Evolutionary conservation across 108 stramenopile species (phyloP), one percentile per base, ranked within the genome.

Genomic region (Cylindrotheca closterium): DNA sequence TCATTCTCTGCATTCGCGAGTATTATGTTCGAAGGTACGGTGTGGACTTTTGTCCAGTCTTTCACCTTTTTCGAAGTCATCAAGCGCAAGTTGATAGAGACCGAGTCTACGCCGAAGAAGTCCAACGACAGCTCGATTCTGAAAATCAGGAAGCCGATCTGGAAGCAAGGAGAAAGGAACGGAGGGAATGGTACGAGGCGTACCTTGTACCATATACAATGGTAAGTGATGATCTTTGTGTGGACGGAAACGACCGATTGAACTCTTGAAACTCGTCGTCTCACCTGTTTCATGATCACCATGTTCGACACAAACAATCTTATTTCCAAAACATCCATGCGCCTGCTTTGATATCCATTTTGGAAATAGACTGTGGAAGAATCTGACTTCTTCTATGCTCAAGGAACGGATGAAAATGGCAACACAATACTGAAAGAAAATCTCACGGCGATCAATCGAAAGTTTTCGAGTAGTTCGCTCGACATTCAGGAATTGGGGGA

Each of bases 161-260:
- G 57, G 64, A 62, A 34, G 7, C 33, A 69, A 70, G 21, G 37
- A 33, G 24, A n/a, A 32, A 23, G 47, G 73, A 80, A 49, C 68
- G 79, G 2, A 65, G 60, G 7, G 51, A 57, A 34, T 75, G 74
- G 69, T 80, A 80, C 47, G 46, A 67, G 42, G 42, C 45, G n/a
- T 80, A 66, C 30, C 55, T 80, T 45, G 58, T 51, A 32, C 68
- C 68, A 17, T 74, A 51, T 31, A 71, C 73, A 4, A 71, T 71
- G 73, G 79, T 80, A 63, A 55, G 73, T 65, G 48, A 10, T 42
- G 12, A 48, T 59, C 23, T 32, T 50, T 48, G 30, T 30, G 55
- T 45, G 25, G 27, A 56, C 8, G 50, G 23, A 23, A 53, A 30
- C 29, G n/a, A n/a, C n/a, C n/a, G n/a, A n/a, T n/a, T n/a, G n/a